A percentile compares a stretch with the other conserved stretches of the same genome.
These are phyloP conservation scores for Aciculoconidium aculeatum DNA, from an alignment of 805 yeast species.

Conservation along the genomic window DNA sequence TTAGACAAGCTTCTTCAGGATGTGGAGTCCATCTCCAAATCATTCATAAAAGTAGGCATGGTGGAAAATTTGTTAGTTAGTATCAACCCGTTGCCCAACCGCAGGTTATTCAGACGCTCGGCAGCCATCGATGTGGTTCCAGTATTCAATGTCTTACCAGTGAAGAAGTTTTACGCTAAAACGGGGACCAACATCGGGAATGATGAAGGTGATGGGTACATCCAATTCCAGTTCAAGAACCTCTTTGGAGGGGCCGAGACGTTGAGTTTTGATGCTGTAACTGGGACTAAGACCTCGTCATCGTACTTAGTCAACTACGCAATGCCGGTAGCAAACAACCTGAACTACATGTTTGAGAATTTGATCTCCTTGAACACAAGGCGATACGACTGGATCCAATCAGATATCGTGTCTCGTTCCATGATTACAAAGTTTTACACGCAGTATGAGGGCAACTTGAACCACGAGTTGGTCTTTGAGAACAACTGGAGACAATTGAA, in stretches of 20 bases:
- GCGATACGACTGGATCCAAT: slow-evolving; percentile 43
- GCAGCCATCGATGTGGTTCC: slow-evolving; percentile 25
- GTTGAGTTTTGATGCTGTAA: slow-evolving; percentile 44
- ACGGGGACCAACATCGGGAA: slow-evolving; percentile 96
- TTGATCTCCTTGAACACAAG: slow-evolving; percentile 38
- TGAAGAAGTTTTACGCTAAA: slow-evolving; percentile 69
- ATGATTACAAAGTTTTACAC: slow-evolving; percentile 36
- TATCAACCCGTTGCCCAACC: slow-evolving; percentile 18
- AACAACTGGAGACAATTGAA: slow-evolving; percentile 34
- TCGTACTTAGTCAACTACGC: slow-evolving; percentile 44
- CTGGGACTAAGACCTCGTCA: slow-evolving; percentile 46
- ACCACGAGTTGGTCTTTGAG: slow-evolving; percentile 47
- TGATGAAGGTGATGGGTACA: slow-evolving; percentile 94
- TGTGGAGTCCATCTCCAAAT: slow-evolving; percentile 40
- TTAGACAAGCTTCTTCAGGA: slow-evolving; percentile 33
- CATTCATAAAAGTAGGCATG: slow-evolving; percentile 38
- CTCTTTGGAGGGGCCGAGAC: slow-evolving; percentile 55
- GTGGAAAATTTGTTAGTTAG: slow-evolving; percentile 37
- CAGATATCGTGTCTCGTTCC: slow-evolving; percentile 41
- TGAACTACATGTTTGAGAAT: slow-evolving; percentile 36
- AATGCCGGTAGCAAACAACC: slow-evolving; percentile 39
- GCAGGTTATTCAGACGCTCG: slow-evolving; percentile 13
- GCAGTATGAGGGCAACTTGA: slow-evolving; percentile 24
- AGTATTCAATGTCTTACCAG: slow-evolving; percentile 41
- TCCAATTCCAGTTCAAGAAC: slow-evolving; percentile 58